Conservation (phyloP, 768 basidiomycete species). For the Trichaptum fuscoviolaceum region DNA sequence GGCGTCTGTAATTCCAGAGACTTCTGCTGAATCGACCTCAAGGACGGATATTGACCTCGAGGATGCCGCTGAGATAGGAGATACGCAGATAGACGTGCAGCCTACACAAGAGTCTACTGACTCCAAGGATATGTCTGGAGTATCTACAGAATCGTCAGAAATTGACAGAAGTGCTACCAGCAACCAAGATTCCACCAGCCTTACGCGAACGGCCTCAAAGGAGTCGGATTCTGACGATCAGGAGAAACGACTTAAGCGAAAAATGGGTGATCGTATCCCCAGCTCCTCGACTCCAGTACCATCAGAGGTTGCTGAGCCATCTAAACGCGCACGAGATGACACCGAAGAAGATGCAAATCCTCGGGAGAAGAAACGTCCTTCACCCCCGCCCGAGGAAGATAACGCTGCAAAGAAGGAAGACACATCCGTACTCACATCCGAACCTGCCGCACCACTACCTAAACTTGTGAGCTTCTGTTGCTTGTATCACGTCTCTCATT, state of each 20-base stretch:
- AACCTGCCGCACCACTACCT: constrained; percentile 18
- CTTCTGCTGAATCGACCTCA: constrained; percentile 4
- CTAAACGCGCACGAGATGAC: constrained; percentile 61
- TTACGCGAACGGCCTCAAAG: constrained; percentile 23
- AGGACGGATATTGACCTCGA: background rate
- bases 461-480: constrained; percentile 41
- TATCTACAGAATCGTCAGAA: background rate
- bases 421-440: constrained; percentile 9
- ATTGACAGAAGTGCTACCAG: background rate
- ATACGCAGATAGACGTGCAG: background rate
- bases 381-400: constrained; percentile 61
- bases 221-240: constrained; percentile 43
- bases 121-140: background rate
- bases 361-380: constrained; percentile 35
- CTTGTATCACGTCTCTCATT: constrained; percentile 12
- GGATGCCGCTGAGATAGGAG: background rate
- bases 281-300: constrained; percentile 26
- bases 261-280: constrained; percentile 60
- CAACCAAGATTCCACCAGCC: constrained; percentile 27
- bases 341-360: constrained; percentile 59
- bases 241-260: constrained; percentile 67
- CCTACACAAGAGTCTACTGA: background rate
- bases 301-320: constrained; percentile 25
- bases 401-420: constrained; percentile 12
- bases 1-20: background rate